Evolutionary conservation across 2,329 filamentous ascomycete species (phyloP), one percentile per base, ranked within the genome.

Genomic region (Talaromyces sp.): DNA sequence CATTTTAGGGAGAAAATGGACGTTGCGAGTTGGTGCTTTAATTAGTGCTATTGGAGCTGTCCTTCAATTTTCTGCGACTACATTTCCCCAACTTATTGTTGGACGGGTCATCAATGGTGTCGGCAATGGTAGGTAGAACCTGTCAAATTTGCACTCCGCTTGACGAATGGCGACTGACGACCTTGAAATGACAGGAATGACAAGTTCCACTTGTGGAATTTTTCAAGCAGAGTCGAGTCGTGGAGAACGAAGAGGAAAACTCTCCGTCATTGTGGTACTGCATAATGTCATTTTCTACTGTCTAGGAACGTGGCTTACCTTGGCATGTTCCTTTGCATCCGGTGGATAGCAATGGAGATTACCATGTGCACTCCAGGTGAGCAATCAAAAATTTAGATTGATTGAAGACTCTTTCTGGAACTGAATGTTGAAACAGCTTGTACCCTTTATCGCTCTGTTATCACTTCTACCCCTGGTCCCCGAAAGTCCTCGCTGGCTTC

Each of bases 91-190:
- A 67, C 82, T 85, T 72, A 83, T 85, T 67, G 72, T 84, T 63
- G 83, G 83, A 6, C 78, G 83, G 58, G 78, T 80, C 4, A 77
- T 85, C 57, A 84, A 83, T 27, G 83, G 83, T 62, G 72, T 85
- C 24, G 83, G 83, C 7, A 85, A 85, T 67, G 83, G 83, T 31
- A 83, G 63, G 52, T 65, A 82, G 82, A 3, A 82, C 81, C 6
- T 85, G 83, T 68, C 82, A 81, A 72, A 77, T 78, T 43, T 19
- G n/a, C n/a, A 19, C n/a, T 19, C 41, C 41, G 41, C n/a, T 43
- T 43, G 41, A 43, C n/a, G 10, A 10, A 43, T 8, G 16, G 11
- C 10, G 41, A 19, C 41, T 43, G 8, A 43, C 41, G 41, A 9
- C n/a, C 8, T 43, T n/a, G n/a, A 10, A 19, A 43, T n/a, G 19